A percentile compares a stretch with the other conserved stretches of the same genome.
phyloP scores from a whole-genome alignment of 2,329 filamentous ascomycete genomes.

The Fusarium sp. region DNA sequence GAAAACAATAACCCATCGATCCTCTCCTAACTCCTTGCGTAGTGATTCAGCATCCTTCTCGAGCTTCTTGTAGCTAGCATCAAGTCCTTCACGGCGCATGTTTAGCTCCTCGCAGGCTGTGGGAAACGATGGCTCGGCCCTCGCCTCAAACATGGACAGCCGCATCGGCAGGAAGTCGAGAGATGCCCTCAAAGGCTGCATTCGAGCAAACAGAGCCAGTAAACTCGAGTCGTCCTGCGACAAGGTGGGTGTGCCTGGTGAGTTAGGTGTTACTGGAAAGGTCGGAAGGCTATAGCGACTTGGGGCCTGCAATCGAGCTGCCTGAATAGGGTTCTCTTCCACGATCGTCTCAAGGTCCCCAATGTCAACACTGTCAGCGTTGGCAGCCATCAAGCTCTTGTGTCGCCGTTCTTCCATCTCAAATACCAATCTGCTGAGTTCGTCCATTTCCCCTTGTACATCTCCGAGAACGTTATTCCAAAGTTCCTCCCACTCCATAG shows the following conservation, averaged over 20 bases:
- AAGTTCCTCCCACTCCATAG: constrained; percentile 98
- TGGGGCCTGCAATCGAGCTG: constrained; percentile 62
- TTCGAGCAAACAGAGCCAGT: constrained; percentile 89
- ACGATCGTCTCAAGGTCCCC: constrained; percentile 93
- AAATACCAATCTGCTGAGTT: constrained; percentile 83
- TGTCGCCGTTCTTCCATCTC: constrained; percentile 98
- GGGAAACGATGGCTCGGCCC: constrained; percentile 82
- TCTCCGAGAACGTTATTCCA: constrained; percentile 95
- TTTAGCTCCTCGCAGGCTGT: constrained; percentile 91
- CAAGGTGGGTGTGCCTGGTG: constrained; percentile 63
- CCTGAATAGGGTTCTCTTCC: constrained; percentile 77
- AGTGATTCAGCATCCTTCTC: constrained; percentile 91
- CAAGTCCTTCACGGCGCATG: constrained; percentile 76
- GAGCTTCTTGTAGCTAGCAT: constrained; percentile 87
- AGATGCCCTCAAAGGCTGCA: constrained; percentile 92
- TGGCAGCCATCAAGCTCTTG: constrained; percentile 72
- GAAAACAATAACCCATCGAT: constrained; percentile 96
- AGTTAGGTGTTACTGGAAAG: constrained; percentile 70
- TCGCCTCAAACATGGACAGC: constrained; percentile 82
- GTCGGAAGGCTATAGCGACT: constrained; percentile 75
- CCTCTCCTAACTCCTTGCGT: constrained; percentile 89
- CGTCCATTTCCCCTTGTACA: constrained; percentile 87
- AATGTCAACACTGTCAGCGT: constrained; percentile 78
- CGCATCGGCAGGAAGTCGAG: constrained; percentile 97
- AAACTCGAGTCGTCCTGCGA: constrained; percentile 87